phyloP scores from a whole-genome alignment of 805 yeast genomes.

The Nakazawaea pomicola region DNA sequence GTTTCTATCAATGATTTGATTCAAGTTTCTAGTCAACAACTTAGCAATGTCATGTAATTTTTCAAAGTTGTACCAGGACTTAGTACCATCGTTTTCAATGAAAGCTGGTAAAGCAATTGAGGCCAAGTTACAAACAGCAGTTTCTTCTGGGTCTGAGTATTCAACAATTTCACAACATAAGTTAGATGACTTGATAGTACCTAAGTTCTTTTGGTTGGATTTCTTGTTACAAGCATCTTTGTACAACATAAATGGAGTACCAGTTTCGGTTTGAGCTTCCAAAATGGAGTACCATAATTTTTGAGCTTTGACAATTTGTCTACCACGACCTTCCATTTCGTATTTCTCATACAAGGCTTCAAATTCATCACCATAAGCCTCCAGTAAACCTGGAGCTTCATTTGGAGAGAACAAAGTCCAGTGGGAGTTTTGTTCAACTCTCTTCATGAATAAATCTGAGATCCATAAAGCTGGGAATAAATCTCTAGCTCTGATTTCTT shows the following conservation, averaged over 20 bases:
- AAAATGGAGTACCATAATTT: constrained; percentile 86
- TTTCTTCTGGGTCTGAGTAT: constrained; percentile 86
- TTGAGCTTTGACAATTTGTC: constrained; percentile 72
- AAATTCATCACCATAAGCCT: constrained; percentile 82
- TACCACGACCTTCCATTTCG: constrained; percentile 64
- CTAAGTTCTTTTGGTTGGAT: constrained; percentile 88
- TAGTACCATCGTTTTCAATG: constrained; percentile 43
- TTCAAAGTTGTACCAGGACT: constrained; percentile 61
- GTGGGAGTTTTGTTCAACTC: constrained; percentile 70
- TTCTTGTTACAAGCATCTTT: constrained; percentile 88
- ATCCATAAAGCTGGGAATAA: constrained; percentile 92
- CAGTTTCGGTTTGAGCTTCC: constrained; percentile 94
- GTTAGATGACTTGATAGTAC: constrained; percentile 89
- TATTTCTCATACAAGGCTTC: constrained; percentile 65
- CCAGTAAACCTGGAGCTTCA: constrained; percentile 81
- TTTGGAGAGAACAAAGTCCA: constrained; percentile 93
- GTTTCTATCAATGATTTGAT: constrained; percentile 80
- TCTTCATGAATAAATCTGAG: constrained; percentile 89
- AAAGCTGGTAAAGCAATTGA: constrained; percentile 85
- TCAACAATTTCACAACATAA: constrained; percentile 93
- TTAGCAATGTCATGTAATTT: constrained; percentile 73
- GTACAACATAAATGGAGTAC: constrained; percentile 91
- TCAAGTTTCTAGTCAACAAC: constrained; percentile 72
- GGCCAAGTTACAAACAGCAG: constrained; percentile 93
- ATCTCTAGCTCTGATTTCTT: constrained; percentile 90